Base-by-base conservation (phyloP, 768 basidiomycete species). In the Mycena kentingensis region DNA sequence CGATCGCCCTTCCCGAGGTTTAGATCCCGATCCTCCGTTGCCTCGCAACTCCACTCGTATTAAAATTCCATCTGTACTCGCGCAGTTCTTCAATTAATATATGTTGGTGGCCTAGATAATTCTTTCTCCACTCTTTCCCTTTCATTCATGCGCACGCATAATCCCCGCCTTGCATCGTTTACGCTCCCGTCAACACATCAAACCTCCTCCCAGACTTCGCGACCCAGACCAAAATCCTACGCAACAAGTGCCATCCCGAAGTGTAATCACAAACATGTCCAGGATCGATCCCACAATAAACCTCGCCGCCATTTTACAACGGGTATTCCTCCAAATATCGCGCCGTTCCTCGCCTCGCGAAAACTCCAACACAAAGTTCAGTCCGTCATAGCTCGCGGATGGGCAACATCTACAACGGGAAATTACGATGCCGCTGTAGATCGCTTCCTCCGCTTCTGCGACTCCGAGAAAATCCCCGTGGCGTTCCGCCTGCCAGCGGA, bases 361-460 rank as follows among this genome's bases (percentile, higher is more conserved):
- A 22, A 31, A 55, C 24, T 46, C 46, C 2, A 61, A 31, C 25
- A 21, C 15, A 44, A 35, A 34, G 7, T 51, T 4, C 22, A 34
- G 6, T 11, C 34, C 1, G 39, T 51, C 28, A n/a, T 60, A 11
- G n/a, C 46, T 2, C 35, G 55, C 34, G 44, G 58, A 19, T 61
- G 58, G 53, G 52, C 62, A 1, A 2, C 51, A 3, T 49, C 55
- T 7, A 60, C 62, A 5, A 16, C 56, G 11, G 15, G 21, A 6
- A 49, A 46, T 12, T 68, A 63, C 37, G 56, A 46, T 31, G 29
- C 24, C 19, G 19, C 35, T 10, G 16, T 64, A 3, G 6, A 45
- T 15, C 41, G 39, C 0, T 67, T 60, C 27, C 28, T 46, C 2
- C 8, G 38, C 0, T 70, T 65, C 47, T 71, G 67, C 38, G 38